Conservation (phyloP, 345 rosid genomes). For the Microcos paniculata region DNA sequence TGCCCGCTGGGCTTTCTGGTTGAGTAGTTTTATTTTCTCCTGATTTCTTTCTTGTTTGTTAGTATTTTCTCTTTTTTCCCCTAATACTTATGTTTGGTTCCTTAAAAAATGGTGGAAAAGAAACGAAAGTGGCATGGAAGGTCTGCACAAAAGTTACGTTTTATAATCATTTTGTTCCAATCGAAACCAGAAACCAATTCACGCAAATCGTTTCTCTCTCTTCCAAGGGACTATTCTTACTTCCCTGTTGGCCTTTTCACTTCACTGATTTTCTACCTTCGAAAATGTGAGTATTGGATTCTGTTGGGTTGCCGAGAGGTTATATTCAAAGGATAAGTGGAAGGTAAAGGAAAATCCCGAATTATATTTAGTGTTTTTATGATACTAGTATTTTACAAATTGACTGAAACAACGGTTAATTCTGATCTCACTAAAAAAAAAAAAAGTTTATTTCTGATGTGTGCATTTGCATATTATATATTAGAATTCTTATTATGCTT, state of each 20-base stretch:
- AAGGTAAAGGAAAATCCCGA: not conserved
- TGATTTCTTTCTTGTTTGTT: not conserved
- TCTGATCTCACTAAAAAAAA: too few relatives aligned
- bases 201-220: too few relatives aligned
- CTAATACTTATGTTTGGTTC: constrained; percentile 19
- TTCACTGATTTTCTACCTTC: not conserved
- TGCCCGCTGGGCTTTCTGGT: too few relatives aligned
- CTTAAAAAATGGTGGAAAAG: constrained; percentile 11
- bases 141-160: not conserved
- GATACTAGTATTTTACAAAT: not conserved
- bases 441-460: not conserved
- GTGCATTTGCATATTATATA: not conserved
- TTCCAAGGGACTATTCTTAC: too few relatives aligned
- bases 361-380: not conserved
- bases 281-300: not conserved
- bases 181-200: not conserved
- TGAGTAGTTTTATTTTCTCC: not conserved
- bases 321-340: not conserved
- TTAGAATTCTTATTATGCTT: not conserved
- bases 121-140: not conserved
- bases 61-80: not conserved
- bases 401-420: too few relatives aligned
- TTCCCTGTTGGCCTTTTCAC: not conserved
- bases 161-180: not conserved
- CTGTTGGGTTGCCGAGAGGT: not conserved